Evolutionary conservation across 352 stramenopile species (phyloP), one percentile per base, ranked within the genome.

Genomic region (Globisporangium apiculatum): DNA sequence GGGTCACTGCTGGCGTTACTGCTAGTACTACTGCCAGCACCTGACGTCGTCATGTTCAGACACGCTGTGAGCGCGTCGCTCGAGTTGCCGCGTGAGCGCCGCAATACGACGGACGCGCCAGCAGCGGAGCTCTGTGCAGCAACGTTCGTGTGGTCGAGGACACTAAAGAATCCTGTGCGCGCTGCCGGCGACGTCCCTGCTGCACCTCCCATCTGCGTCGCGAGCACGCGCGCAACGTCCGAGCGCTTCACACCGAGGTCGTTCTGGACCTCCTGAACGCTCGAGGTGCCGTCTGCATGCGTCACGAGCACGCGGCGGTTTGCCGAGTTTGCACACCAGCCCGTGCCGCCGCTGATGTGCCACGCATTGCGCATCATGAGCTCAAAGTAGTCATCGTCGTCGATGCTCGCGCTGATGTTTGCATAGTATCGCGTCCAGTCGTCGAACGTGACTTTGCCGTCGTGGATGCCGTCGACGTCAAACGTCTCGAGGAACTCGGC

Each of bases 361-460:
- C 78, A 88, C 4, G 78, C 79, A 58, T 96, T 97, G 57, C 86
- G 83, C 66, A 97, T 89, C 83, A 97, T 94, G 48, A 93, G 68
- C 70, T 96, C 87, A 60, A 97, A 97, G 60, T 97, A 96, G 42
- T 97, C 86, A 62, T 97, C 91, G 68, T 94, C 79, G 51, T 97
- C 87, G 57, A 97, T 92, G 41, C 66, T 75, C 17, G 83, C 83
- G 37, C 81, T 93, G 35, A 97, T 71, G 62, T 96, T 96, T 4
- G 73, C 66, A 69, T 98, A 98, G 70, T 97, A 98, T 24, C 84
- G 72, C 42, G 77, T 75, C 79, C 79, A 92, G 11, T 83, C 72
- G 14, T 82, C 72, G 18, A 81, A 78, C 18, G 65, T 74, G 42
- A 92, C 57, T 40, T 73, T 79, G 55, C 82, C 77, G 24, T 92